A percentile compares a stretch with the other conserved stretches of the same genome.
Evolutionary conservation across 441 rosid genomes (phyloP).

Genomic region (Daphne laureola): DNA sequence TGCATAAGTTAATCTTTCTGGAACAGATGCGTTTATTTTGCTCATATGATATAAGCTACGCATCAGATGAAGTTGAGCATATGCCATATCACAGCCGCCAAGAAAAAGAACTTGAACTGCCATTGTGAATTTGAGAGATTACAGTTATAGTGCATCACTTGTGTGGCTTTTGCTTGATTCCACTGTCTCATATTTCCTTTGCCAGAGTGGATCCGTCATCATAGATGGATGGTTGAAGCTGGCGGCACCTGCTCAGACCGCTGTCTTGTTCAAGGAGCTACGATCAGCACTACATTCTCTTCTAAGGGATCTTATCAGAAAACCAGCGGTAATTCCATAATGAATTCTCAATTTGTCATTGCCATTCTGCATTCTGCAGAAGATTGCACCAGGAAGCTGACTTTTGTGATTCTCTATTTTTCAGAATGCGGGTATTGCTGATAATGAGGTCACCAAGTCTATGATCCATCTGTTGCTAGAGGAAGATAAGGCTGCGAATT

Average conservation of each 20-base stretch:
- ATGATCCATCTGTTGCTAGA: conserved; percentile 68
- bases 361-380: background rate
- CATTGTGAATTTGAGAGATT: too few species aligned
- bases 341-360: background rate
- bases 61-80: too few species aligned
- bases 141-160: too few species aligned
- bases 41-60: too few species aligned
- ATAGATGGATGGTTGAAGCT: conserved; percentile 87
- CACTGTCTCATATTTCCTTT: background rate
- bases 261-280: conserved; percentile 85
- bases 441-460: conserved; percentile 68
- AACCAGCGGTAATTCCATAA: conserved; percentile 50
- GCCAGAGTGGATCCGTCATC: conserved; percentile 60
- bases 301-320: conserved; percentile 58
- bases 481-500: conserved; percentile 54
- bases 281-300: conserved; percentile 68
- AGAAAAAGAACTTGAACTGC: too few species aligned
- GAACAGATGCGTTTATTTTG: too few species aligned
- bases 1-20: too few species aligned
- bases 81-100: too few species aligned
- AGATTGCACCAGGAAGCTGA: conserved; percentile 4
- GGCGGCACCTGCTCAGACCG: conserved; percentile 85
- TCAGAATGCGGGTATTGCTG: conserved; percentile 49
- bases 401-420: background rate
- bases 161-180: background rate